Percentiles rank a stretch among this genome's conserved stretches.
Conservation (phyloP, 805 yeast genomes). For the Kockiozyma suomiensis region DNA sequence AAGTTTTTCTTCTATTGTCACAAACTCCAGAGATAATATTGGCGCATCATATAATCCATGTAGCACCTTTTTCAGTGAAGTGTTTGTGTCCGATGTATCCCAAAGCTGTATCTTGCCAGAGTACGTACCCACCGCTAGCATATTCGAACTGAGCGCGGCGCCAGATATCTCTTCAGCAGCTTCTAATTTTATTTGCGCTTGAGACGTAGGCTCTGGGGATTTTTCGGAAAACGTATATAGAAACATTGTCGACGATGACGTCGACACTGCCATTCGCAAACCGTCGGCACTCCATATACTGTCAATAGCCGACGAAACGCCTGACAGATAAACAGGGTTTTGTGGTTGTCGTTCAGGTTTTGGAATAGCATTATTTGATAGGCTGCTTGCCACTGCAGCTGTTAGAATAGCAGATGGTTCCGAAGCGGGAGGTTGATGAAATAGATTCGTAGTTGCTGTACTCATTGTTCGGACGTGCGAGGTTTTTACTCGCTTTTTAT, state of each 20-base stretch:
- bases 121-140: constrained; percentile 21
- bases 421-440: neutral
- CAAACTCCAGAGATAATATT: constrained; percentile 21
- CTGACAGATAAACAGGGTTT: neutral
- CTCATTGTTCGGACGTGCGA: constrained; percentile 10
- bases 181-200: neutral
- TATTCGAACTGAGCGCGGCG: neutral
- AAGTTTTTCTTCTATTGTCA: constrained; percentile 28
- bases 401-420: neutral
- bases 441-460: constrained; percentile 1
- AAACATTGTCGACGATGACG: constrained; percentile 10
- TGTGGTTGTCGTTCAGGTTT: neutral
- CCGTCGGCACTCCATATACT: constrained; percentile 23
- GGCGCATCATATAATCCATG: constrained; percentile 18
- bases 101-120: constrained; percentile 16
- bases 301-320: constrained; percentile 12
- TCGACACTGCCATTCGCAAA: constrained; percentile 13
- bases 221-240: constrained; percentile 3
- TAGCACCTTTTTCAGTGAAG: neutral
- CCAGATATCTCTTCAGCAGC: constrained; percentile 13
- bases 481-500: constrained; percentile 17
- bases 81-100: neutral
- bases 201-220: constrained; percentile 1
- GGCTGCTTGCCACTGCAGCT: neutral
- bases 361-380: too few relatives aligned